Conservation (phyloP, 208 protist genomes). For the Acanthamoeba triangularis region DNA sequence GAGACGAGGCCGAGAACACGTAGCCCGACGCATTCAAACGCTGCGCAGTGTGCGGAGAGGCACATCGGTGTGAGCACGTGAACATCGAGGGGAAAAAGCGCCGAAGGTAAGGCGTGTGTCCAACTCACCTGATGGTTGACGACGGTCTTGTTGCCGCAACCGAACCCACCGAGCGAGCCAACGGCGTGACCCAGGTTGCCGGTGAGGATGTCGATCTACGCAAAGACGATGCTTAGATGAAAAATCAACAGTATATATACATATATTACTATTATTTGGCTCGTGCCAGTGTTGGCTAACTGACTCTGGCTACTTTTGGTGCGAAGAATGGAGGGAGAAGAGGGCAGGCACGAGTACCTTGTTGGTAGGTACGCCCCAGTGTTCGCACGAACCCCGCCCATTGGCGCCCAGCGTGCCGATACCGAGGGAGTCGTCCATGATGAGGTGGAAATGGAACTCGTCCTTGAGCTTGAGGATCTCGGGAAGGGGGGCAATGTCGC, state of each 20-base stretch:
- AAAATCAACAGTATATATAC: constrained; percentile 57
- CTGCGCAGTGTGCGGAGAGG: constrained; percentile 87
- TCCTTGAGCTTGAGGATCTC: constrained; percentile 96
- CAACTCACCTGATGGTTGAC: constrained; percentile 92
- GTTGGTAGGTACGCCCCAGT: constrained; percentile 93
- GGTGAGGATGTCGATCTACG: constrained; percentile 91
- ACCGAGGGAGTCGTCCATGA: constrained; percentile 98
- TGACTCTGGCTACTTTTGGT: background rate
- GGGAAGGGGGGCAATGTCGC: constrained; percentile 92
- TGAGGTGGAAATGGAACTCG: constrained; percentile 96
- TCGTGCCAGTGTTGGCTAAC: background rate
- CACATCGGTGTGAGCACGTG: background rate
- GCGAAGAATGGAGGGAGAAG: constrained; percentile 41
- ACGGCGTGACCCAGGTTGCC: constrained; percentile 94
- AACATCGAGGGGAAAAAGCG: background rate
- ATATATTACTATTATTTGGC: background rate
- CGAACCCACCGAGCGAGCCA: constrained; percentile 97
- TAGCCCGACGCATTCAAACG: constrained; percentile 96
- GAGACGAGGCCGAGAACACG: constrained; percentile 98
- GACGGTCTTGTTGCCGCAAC: constrained; percentile 92
- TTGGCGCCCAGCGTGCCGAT: constrained; percentile 97
- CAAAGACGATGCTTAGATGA: background rate
- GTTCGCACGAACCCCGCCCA: constrained; percentile 96
- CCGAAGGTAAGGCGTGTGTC: background rate
- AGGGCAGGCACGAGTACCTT: constrained; percentile 87